Percentiles rank a stretch among this genome's conserved stretches.
Evolutionary conservation across 2,329 filamentous ascomycete genomes (phyloP).

Genomic region (Aspergillus neotritici): DNA sequence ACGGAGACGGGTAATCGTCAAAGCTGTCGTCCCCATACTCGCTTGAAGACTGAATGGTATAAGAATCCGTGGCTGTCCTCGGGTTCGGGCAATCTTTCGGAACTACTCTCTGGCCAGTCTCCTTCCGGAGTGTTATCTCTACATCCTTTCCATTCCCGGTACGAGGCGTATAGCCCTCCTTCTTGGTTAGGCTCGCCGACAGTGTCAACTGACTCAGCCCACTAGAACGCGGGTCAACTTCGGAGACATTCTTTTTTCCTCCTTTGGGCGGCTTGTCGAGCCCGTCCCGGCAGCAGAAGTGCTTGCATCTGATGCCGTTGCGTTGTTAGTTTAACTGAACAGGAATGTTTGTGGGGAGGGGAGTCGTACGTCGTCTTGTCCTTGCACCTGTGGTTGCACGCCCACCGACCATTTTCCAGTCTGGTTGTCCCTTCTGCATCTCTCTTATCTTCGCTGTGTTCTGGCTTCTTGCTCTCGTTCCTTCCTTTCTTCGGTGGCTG

Average conservation of each 20-base stretch:
- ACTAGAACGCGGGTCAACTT: constrained; percentile 17
- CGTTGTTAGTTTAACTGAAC: too few relatives aligned
- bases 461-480: constrained; percentile 6
- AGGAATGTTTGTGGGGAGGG: too few relatives aligned
- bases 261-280: constrained; percentile 57
- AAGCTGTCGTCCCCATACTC: constrained; percentile 30
- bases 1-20: constrained; percentile 36
- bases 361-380: constrained; percentile 45
- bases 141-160: neutral
- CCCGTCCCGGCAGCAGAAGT: constrained; percentile 67
- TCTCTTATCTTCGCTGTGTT: constrained; percentile 7
- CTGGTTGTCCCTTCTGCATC: constrained; percentile 41
- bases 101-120: neutral
- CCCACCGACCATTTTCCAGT: constrained; percentile 66
- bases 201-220: constrained; percentile 26
- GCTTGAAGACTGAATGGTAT: constrained; percentile 19
- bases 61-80: too few relatives aligned
- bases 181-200: constrained; percentile 22
- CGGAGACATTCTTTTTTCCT: constrained; percentile 19
- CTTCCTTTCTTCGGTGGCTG: neutral
- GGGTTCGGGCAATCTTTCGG: neutral
- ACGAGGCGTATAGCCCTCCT: neutral
- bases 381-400: constrained; percentile 66
- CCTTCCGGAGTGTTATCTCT: neutral
- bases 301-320: constrained; percentile 65